Evolutionary conservation across 139 green algal species (phyloP), one percentile per base, ranked within the genome.

Genomic region (Axilococcus clingmanii): DNA sequence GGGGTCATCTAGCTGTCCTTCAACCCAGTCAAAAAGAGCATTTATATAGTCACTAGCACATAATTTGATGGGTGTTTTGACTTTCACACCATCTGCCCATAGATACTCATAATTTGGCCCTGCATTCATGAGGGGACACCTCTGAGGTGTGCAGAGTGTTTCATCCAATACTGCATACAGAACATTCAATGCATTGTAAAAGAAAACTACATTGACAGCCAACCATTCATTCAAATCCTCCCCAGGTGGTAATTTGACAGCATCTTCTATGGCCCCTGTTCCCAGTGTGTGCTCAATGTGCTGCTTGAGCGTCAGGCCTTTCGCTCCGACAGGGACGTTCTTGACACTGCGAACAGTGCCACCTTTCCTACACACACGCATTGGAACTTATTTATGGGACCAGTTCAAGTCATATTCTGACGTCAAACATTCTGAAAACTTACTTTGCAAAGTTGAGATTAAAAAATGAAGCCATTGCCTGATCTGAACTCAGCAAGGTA

Each of bases 61-160:
- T 22, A 94, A 59, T 59, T 90, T 78, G 27, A 97, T 69, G 0
- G 92, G 92, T 66, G 88, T 95, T 57, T 91, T 95, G 16, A 91
- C 69, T 52, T 91, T 91, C 0, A 95, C 74, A 5, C 91, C 89
- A 55, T 98, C 91, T 2, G 90, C 88, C 91, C 91, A 98, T 7
- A 94, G 68, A 65, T 98, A 98, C 68, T 98, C 91, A 57, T 94
- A 98, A 79, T 94, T 96, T 23, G 79, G 76, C 2, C 91, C 88
- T 8, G 91, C 91, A 27, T 65, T 86, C 91, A 98, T 98, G 29
- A 87, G 81, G 7, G 92, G 85, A 75, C 91, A 99, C 17, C 74
- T 74, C 25, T 75, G 50, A 0, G 79, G 57, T 14, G 88, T 95
- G 73, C 92, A 98, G 45, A 94, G 94, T 11, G 37, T 52, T 61